Evolutionary conservation across 768 basidiomycete genomes (phyloP).

Genomic region (Hericium rajendrae): DNA sequence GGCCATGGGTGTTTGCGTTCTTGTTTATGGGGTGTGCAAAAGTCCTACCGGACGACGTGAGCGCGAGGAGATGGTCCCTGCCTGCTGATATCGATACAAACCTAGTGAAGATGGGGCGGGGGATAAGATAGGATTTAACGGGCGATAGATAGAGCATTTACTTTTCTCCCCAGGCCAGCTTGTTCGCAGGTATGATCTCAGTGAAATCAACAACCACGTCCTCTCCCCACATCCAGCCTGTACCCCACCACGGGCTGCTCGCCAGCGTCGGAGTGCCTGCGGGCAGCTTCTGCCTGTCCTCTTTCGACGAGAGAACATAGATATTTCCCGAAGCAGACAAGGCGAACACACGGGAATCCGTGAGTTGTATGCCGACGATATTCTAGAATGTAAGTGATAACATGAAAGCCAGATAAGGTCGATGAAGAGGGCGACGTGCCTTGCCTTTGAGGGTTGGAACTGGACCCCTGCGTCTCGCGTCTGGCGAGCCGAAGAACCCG

Average conservation of each 20-base stretch:
- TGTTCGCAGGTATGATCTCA: constrained; percentile 49
- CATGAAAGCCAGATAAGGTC: background rate
- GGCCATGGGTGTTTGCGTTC: constrained; percentile 70
- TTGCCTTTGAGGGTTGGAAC: constrained; percentile 54
- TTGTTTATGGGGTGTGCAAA: constrained; percentile 71
- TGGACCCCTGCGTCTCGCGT: constrained; percentile 26
- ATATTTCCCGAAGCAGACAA: constrained; percentile 70
- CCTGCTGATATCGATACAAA: constrained; percentile 71
- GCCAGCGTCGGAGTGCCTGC: constrained; percentile 31
- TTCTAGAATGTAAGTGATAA: constrained; percentile 34
- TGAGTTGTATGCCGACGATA: constrained; percentile 53
- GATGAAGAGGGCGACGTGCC: constrained; percentile 27
- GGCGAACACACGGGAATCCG: constrained; percentile 58
- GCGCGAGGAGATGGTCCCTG: constrained; percentile 57
- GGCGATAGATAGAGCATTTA: constrained; percentile 20
- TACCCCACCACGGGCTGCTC: constrained; percentile 50
- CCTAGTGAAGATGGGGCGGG: constrained; percentile 26
- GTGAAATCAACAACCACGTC: constrained; percentile 43
- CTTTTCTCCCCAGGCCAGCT: constrained; percentile 59
- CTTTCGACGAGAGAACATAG: constrained; percentile 53
- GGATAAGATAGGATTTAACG: background rate
- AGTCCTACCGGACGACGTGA: constrained; percentile 65
- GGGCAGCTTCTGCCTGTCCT: constrained; percentile 35
- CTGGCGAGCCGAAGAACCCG: constrained; percentile 38
- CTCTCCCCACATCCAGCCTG: constrained; percentile 49